Conservation (phyloP, 2,329 filamentous ascomycete genomes). For the Nothophoma quercina region DNA sequence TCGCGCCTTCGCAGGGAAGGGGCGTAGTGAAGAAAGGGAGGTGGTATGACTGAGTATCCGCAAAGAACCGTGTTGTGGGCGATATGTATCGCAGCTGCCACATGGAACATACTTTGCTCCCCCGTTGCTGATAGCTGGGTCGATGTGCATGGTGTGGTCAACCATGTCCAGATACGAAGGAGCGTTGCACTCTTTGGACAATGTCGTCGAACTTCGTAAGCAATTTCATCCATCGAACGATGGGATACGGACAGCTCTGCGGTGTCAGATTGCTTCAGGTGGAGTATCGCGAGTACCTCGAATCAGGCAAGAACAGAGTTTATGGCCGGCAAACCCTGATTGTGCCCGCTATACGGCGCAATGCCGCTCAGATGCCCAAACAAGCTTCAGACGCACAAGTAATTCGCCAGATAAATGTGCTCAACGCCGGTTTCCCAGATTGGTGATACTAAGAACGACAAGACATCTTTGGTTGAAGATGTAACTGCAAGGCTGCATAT, state of each 20-base stretch:
- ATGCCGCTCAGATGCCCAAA: background rate
- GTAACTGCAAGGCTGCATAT: background rate
- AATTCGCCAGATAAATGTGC: background rate
- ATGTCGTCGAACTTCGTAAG: background rate
- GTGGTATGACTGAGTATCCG: constrained; percentile 13
- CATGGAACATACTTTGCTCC: background rate
- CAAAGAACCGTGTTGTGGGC: background rate
- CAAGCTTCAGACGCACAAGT: constrained; percentile 5
- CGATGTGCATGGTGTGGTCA: background rate
- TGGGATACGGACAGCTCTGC: background rate
- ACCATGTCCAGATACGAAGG: background rate
- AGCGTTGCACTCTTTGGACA: background rate
- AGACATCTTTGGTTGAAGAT: background rate
- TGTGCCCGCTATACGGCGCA: background rate
- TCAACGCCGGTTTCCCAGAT: background rate
- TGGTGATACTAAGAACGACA: background rate
- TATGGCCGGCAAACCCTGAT: background rate
- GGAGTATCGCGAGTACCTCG: background rate
- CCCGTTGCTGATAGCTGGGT: background rate
- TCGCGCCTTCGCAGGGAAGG: constrained; percentile 11
- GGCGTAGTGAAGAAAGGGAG: constrained; percentile 13
- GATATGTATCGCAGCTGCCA: background rate
- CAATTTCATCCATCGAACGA: background rate
- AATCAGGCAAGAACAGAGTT: constrained; percentile 10
- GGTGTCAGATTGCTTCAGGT: background rate